Evolutionary conservation across 805 yeast species (phyloP).

Genomic region (Metschnikowia kunwiensis): DNA sequence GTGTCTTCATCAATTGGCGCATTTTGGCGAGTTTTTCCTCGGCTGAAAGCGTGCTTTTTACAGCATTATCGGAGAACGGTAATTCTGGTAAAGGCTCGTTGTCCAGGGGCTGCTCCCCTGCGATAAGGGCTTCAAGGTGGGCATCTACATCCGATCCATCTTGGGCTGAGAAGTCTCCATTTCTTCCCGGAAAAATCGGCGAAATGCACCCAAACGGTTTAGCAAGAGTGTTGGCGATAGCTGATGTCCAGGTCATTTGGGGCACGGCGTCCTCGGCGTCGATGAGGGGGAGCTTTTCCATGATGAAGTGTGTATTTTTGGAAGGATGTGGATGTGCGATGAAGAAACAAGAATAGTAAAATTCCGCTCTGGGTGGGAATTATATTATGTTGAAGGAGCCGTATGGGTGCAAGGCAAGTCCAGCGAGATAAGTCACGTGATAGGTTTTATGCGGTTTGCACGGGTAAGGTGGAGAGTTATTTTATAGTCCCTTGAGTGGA

Average conservation of each 20-base stretch:
- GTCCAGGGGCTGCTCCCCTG: slow-evolving; percentile 19
- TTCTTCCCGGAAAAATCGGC: background rate
- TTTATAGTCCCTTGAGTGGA: no score
- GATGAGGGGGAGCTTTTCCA: no score
- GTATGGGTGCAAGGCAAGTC: no score
- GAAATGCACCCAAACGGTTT: slow-evolving; percentile 29
- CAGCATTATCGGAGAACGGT: slow-evolving; percentile 18
- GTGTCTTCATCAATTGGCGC: slow-evolving; percentile 15
- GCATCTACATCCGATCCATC: slow-evolving; percentile 1
- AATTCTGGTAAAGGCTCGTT: slow-evolving; percentile 25
- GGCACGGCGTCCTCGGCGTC: no score
- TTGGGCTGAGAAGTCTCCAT: background rate
- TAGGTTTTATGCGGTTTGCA: no score
- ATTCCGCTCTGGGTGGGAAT: no score
- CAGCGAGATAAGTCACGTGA: no score
- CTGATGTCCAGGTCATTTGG: slow-evolving; percentile 6
- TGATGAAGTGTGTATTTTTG: no score
- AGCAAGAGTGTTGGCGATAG: slow-evolving; percentile 19
- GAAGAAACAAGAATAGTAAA: no score
- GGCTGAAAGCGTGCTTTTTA: slow-evolving; percentile 1
- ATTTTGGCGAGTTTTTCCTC: slow-evolving; percentile 12
- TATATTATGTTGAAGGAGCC: no score
- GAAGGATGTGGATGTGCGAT: no score
- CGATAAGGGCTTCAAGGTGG: slow-evolving; percentile 6
- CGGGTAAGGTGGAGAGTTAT: no score